Conservation (phyloP, 495 filamentous ascomycete genomes). For the Lasiosphaeria ovina region DNA sequence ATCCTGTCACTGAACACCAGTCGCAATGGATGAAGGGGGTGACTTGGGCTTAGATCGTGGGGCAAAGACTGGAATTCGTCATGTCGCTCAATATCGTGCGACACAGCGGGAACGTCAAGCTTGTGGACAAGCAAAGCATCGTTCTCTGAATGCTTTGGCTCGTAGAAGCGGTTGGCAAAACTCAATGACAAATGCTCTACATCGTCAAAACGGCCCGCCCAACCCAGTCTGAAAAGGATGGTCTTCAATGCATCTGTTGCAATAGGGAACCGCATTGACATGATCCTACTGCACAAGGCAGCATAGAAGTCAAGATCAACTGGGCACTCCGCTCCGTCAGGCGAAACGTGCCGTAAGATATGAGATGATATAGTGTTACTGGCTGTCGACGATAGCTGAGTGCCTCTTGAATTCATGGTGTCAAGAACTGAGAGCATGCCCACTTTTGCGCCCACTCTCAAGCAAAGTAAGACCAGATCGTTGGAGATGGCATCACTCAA, state of each 20-base stretch:
- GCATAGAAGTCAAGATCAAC: constrained; percentile 15
- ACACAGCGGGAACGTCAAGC: constrained; percentile 30
- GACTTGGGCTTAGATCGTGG: not conserved
- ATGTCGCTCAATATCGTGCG: constrained; percentile 14
- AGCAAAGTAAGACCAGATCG: constrained; percentile 7
- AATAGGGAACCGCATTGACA: constrained; percentile 16
- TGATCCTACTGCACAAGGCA: constrained; percentile 11
- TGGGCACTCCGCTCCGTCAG: not conserved
- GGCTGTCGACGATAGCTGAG: constrained; percentile 7
- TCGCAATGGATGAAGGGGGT: constrained; percentile 30
- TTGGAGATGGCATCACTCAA: constrained; percentile 7
- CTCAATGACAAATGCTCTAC: constrained; percentile 28
- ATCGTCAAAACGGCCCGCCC: constrained; percentile 29
- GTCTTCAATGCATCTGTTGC: constrained; percentile 21
- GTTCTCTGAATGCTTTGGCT: constrained; percentile 6
- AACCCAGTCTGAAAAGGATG: constrained; percentile 31
- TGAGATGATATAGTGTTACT: constrained; percentile 16
- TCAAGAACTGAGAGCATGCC: constrained; percentile 27
- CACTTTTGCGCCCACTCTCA: not conserved
- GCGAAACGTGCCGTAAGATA: constrained; percentile 12
- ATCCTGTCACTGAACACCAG: constrained; percentile 31
- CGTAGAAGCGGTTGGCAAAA: constrained; percentile 24
- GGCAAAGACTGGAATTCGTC: constrained; percentile 9
- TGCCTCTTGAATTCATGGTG: constrained; percentile 27
- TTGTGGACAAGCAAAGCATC: constrained; percentile 29